Percentiles rank a stretch among this genome's conserved stretches.
Conservation (phyloP, 306 rosid species). For the Mimosa pudica region DNA sequence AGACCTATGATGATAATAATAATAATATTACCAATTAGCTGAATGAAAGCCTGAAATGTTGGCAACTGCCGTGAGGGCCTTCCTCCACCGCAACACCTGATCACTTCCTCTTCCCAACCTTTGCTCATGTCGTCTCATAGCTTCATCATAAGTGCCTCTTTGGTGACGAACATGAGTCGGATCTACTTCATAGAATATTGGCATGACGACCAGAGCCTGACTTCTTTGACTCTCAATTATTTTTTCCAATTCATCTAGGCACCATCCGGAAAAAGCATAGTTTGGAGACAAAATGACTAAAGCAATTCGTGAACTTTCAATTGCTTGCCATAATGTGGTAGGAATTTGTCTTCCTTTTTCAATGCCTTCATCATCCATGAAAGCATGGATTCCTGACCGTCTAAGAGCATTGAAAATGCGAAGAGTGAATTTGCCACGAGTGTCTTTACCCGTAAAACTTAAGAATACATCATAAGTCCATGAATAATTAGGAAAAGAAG, state of each 20-base stretch:
- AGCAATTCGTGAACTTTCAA: constrained; percentile 3
- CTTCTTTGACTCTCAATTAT: background rate
- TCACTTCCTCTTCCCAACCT: background rate
- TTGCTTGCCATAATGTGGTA: background rate
- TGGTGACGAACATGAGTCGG: background rate
- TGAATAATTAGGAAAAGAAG: background rate
- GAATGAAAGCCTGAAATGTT: background rate
- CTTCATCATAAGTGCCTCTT: background rate
- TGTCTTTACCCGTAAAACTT: constrained; percentile 16
- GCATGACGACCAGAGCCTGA: background rate
- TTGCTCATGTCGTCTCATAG: background rate
- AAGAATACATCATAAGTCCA: constrained; percentile 13
- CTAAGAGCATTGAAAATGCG: constrained; percentile 9
- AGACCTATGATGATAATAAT: no score
- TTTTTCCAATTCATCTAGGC: constrained; percentile 4
- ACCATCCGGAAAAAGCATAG: constrained; percentile 24
- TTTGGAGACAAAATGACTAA: constrained; percentile 11
- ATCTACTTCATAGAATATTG: background rate
- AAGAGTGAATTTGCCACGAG: background rate
- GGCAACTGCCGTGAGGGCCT: background rate
- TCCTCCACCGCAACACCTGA: background rate
- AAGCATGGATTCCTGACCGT: constrained; percentile 14
- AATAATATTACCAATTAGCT: no score
- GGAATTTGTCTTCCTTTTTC: background rate
- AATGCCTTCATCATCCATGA: constrained; percentile 9